Percentiles rank a stretch among this genome's conserved stretches.
Conservation (phyloP, 2,329 filamentous ascomycete species). For the Ciborinia camelliae region DNA sequence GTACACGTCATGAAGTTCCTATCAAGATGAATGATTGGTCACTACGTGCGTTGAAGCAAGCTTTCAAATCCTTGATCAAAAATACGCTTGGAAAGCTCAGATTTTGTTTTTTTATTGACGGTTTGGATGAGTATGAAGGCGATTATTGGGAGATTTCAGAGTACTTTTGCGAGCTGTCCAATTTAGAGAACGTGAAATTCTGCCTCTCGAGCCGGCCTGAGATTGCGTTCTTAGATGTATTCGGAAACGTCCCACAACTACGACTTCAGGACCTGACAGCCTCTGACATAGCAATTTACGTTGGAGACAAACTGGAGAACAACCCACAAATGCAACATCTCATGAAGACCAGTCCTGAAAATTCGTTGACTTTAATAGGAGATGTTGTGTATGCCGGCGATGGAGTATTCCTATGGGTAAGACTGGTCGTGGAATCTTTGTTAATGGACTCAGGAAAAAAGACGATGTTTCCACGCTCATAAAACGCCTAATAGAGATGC, state of each 20-base stretch:
- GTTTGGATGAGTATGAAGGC: conserved; percentile 6
- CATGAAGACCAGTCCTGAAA: not conserved
- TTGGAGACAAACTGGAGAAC: not conserved
- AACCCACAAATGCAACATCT: not conserved
- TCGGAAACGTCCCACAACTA: not conserved
- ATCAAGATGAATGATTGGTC: not conserved
- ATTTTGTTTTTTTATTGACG: conserved; percentile 13
- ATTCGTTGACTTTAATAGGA: not conserved
- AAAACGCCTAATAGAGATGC: too few species aligned
- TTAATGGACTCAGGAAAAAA: not conserved
- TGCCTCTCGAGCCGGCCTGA: not conserved
- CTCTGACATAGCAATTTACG: not conserved
- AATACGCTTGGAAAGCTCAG: not conserved
- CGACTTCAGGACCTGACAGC: not conserved
- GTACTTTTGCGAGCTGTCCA: not conserved
- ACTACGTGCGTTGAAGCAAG: not conserved
- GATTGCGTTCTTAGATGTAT: not conserved
- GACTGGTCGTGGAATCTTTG: not conserved
- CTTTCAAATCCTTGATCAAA: not conserved
- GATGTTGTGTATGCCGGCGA: not conserved
- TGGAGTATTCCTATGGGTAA: not conserved
- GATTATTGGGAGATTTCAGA: not conserved
- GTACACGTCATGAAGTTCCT: not conserved
- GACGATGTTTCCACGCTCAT: not conserved
- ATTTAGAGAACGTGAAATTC: not conserved